Evolutionary conservation across 495 filamentous ascomycete species (phyloP).

Genomic region (Letharia columbiana): DNA sequence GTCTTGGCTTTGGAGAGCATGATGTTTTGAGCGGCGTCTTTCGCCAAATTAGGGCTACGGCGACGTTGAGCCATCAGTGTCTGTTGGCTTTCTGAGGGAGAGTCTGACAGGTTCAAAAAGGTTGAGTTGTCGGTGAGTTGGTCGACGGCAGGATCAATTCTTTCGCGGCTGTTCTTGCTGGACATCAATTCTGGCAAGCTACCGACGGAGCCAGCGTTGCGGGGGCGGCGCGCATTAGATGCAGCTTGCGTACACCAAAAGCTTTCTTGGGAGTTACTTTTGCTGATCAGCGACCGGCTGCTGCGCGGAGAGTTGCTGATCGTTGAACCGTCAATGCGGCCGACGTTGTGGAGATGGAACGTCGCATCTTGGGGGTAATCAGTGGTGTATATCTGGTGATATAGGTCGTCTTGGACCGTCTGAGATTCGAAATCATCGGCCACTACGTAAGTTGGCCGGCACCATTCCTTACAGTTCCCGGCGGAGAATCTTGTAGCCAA

Average conservation of each 20-base stretch:
- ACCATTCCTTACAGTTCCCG: slow-evolving; percentile 9
- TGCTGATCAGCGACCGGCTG: slow-evolving; percentile 50
- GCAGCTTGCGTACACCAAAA: slow-evolving; percentile 36
- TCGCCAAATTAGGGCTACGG: slow-evolving; percentile 16
- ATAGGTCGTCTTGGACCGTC: slow-evolving; percentile 34
- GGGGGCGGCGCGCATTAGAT: slow-evolving; percentile 44
- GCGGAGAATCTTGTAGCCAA: slow-evolving; percentile 7
- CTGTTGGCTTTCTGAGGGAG: not conserved
- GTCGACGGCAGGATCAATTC: slow-evolving; percentile 11
- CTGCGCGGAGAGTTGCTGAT: slow-evolving; percentile 40
- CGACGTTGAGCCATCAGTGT: slow-evolving; percentile 11
- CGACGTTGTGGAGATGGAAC: slow-evolving; percentile 35
- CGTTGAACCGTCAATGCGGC: slow-evolving; percentile 31
- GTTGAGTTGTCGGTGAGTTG: slow-evolving; percentile 15
- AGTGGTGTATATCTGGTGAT: slow-evolving; percentile 39
- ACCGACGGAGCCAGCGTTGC: slow-evolving; percentile 47
- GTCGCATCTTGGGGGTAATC: slow-evolving; percentile 41
- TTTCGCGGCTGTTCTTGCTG: slow-evolving; percentile 42
- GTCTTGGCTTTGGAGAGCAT: slow-evolving; percentile 17
- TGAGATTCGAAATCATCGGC: slow-evolving; percentile 24
- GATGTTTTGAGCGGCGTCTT: slow-evolving; percentile 17
- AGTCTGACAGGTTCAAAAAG: slow-evolving; percentile 6
- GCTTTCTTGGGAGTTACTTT: slow-evolving; percentile 51
- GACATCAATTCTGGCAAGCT: slow-evolving; percentile 50
- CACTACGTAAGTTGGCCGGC: not conserved